Percentiles rank a stretch among this genome's conserved stretches.
phyloP scores from a whole-genome alignment of 768 basidiomycete genomes.

The Lyophyllum shimeji region DNA sequence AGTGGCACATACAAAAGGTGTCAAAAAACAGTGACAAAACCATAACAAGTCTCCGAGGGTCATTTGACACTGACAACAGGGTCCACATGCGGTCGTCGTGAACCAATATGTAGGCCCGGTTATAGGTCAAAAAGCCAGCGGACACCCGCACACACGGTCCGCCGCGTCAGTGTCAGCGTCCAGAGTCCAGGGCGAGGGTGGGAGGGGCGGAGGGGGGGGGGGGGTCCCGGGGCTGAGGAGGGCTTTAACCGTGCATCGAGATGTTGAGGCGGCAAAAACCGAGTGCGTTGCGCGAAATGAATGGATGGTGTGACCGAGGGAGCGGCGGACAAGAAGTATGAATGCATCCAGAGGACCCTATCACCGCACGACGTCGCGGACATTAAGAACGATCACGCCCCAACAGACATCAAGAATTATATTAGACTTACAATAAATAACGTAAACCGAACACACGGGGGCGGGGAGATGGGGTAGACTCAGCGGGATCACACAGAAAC shows the following conservation, averaged over 20 bases:
- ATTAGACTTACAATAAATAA: slow-evolving; percentile 1
- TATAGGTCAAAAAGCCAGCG: slow-evolving; percentile 40
- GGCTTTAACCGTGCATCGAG: background rate
- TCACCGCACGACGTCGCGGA: background rate
- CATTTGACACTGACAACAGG: slow-evolving; percentile 30
- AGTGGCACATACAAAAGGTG: background rate
- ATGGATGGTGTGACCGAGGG: no score
- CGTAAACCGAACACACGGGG: background rate
- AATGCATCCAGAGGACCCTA: background rate
- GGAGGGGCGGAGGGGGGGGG: no score
- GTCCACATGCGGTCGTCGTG: slow-evolving; percentile 13
- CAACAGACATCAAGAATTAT: background rate
- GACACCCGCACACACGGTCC: slow-evolving; percentile 19
- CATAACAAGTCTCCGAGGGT: slow-evolving; percentile 18
- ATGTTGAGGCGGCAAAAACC: background rate
- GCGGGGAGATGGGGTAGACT: no score
- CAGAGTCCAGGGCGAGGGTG: no score
- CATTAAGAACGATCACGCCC: background rate
- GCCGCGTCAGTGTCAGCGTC: background rate
- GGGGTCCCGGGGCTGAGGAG: background rate
- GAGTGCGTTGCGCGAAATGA: background rate
- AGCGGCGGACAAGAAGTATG: no score
- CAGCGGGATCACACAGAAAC: background rate
- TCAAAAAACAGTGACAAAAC: background rate
- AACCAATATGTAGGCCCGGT: slow-evolving; percentile 25